A percentile compares a stretch with the other conserved stretches of the same genome.
These are phyloP conservation scores for Dissophora globulifera DNA, from an alignment of 192 early-diverging fungal species.

Conservation along the genomic window DNA sequence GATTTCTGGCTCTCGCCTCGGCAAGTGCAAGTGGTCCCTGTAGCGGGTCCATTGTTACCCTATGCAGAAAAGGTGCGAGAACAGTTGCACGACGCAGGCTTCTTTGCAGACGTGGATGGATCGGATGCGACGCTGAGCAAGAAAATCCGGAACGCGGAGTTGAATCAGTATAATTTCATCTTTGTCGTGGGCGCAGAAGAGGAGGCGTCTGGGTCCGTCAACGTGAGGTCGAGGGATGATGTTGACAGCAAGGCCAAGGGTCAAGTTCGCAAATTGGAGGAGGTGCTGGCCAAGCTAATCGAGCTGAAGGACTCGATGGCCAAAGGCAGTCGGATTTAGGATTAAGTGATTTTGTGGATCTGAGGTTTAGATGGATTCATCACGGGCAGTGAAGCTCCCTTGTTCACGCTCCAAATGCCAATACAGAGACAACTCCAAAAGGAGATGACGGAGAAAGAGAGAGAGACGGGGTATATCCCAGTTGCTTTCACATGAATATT, in stretches of 20 bases:
- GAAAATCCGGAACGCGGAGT: constrained; percentile 96
- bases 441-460: too few relatives aligned
- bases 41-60: constrained; percentile 73
- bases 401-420: too few relatives aligned
- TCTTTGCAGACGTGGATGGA: constrained; percentile 88
- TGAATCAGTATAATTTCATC: constrained; percentile 96
- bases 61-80: constrained; percentile 83
- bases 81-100: constrained; percentile 71
- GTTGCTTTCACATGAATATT: too few relatives aligned
- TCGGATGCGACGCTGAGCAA: constrained; percentile 91
- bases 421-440: too few relatives aligned
- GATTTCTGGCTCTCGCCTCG: constrained; percentile 95
- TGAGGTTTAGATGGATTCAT: too few relatives aligned
- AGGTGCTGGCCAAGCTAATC: constrained; percentile 71
- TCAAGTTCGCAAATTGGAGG: constrained; percentile 73
- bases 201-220: constrained; percentile 76
- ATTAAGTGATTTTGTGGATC: not conserved
- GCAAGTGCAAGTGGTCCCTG: constrained; percentile 90
- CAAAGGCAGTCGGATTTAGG: constrained; percentile 25
- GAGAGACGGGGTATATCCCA: too few relatives aligned
- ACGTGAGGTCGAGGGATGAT: constrained; percentile 88
- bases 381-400: too few relatives aligned
- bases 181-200: constrained; percentile 96
- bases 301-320: constrained; percentile 25
- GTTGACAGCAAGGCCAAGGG: constrained; percentile 79